Evolutionary conservation across 192 early-diverging fungal species (phyloP).

Genomic region (Coemansia erecta): DNA sequence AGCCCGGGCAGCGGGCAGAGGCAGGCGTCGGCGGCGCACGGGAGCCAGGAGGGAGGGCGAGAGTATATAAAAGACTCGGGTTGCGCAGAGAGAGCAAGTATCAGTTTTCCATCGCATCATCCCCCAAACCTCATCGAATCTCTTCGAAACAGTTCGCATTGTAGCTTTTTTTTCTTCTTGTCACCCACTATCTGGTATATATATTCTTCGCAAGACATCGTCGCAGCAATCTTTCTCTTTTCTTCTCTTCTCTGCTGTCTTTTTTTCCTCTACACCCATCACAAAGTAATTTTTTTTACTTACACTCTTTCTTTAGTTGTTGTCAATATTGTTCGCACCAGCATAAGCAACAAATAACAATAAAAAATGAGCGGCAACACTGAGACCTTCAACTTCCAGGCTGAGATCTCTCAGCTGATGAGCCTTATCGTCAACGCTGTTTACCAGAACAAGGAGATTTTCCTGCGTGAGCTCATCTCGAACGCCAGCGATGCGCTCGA

Average conservation of each 20-base stretch:
- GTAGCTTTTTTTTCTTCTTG: neutral
- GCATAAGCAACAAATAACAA: constrained; percentile 1
- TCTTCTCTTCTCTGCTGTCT: constrained; percentile 2
- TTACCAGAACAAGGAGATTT: constrained; percentile 98
- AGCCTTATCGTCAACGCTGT: constrained; percentile 99
- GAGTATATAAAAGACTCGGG: too few species aligned
- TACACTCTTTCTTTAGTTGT: constrained; percentile 10
- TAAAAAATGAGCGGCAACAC: constrained; percentile 50
- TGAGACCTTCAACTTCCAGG: constrained; percentile 91
- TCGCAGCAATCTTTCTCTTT: neutral
- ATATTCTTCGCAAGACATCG: neutral
- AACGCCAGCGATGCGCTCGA: constrained; percentile 94
- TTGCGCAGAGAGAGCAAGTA: too few species aligned
- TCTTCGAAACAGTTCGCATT: too few species aligned
- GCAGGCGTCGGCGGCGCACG: too few species aligned
- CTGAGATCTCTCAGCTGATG: constrained; percentile 99
- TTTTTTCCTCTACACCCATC: neutral
- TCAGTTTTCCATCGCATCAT: too few species aligned
- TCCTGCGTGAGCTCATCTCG: constrained; percentile 97
- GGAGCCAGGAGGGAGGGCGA: too few species aligned
- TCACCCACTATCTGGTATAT: neutral
- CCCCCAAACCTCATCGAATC: too few species aligned
- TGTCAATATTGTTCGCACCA: constrained; percentile 1
- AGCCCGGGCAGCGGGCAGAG: too few species aligned
- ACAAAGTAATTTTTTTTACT: constrained; percentile 9